Conservation (phyloP, 2,329 filamentous ascomycete species). For the Bertia moriformis region DNA sequence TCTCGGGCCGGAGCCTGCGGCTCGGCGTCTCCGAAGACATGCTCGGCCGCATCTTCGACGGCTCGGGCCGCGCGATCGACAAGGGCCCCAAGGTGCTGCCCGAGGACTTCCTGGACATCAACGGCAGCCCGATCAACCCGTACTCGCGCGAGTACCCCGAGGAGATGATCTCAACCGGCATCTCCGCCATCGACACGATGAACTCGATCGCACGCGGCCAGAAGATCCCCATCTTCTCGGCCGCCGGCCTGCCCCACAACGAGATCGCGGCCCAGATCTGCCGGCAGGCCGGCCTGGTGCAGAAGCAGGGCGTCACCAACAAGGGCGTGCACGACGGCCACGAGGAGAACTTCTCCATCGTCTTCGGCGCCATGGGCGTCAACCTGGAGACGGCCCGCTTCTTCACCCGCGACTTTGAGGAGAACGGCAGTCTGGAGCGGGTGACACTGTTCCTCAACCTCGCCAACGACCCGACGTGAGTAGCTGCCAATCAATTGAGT, state of each 20-base stretch:
- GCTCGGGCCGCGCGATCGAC: constrained; percentile 92
- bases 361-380: constrained; percentile 99
- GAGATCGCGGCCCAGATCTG: constrained; percentile 98
- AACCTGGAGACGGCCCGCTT: constrained; percentile 98
- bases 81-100: constrained; percentile 96
- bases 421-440: constrained; percentile 97
- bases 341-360: constrained; percentile 98
- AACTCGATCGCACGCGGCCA: constrained; percentile 95
- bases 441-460: constrained; percentile 96
- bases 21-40: constrained; percentile 98
- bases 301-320: constrained; percentile 59
- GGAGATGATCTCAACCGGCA: constrained; percentile 99
- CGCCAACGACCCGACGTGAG: constrained; percentile 94
- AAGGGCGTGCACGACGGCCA: constrained; percentile 94
- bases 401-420: constrained; percentile 96
- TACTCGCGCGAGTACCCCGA: constrained; percentile 96
- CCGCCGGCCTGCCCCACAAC: constrained; percentile 94
- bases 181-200: constrained; percentile 98
- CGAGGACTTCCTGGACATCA: constrained; percentile 97
- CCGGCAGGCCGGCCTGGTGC: constrained; percentile 85
- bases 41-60: constrained; percentile 97
- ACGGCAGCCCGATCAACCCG: constrained; percentile 96
- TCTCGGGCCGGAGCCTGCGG: constrained; percentile 92
- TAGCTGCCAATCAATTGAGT: too few species aligned
- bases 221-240: constrained; percentile 99